Evolutionary conservation across 352 stramenopile genomes (phyloP), one percentile per base, ranked within the genome.

Genomic region (Globisporangium middletonii): DNA sequence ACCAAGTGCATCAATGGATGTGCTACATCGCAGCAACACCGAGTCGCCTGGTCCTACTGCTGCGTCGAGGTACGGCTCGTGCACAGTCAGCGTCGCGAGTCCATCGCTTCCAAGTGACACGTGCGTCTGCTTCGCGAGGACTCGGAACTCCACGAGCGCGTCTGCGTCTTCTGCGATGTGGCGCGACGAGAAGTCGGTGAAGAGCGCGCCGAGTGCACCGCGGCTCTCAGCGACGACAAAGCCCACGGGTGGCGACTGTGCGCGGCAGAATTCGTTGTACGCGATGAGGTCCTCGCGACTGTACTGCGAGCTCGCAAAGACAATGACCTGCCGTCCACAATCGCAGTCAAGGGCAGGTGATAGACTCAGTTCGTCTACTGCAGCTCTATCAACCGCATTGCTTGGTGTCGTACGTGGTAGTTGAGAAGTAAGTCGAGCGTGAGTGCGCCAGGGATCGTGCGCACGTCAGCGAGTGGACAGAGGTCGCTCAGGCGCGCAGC

Each of bases 261-360:
- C 53, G 8, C 69, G 71, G 23, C 73, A 83, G 45, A 83, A 83
- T 49, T 83, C 73, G 50, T 77, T 69, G 52, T 69, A 76, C 33
- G 71, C 73, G 51, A 78, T 71, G 23, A 79, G 49, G 46, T 80
- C 73, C 67, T 76, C 71, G 13, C 67, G 61, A 13, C 61, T 70
- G 6, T 71, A 41, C 8, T 57, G 55, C 2, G 67, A 57, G 57
- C 66, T 76, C 7, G 68, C 50, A 55, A 83, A 78, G 26, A 83
- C 63, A 0, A 79, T 64, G 2, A 77, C 65, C 73, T 83, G 55
- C 33, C 33, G 33, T 38, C 33, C 33, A 38, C 33, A 9, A 3
- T 13, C 1, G 33, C 33, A 38, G 33, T 38, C 33, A 9, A 38
- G 9, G 33, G 2, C 33, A 9, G 33, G 4, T 9, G 33, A 38